phyloP scores from a whole-genome alignment of 2,329 filamentous ascomycete species.

The Cladosporium sp. region DNA sequence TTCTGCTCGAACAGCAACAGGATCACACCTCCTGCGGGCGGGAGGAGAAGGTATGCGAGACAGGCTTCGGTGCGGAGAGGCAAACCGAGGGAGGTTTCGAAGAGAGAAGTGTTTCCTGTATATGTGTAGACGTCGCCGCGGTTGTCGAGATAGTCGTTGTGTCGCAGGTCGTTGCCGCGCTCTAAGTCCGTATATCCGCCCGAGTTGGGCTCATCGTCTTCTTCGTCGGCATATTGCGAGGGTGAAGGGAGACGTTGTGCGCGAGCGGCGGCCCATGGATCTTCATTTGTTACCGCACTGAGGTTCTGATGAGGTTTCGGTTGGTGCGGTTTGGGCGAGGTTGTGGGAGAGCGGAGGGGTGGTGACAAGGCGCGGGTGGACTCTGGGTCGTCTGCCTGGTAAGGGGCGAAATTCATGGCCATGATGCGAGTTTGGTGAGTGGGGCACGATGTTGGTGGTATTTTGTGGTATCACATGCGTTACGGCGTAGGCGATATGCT shows the following conservation, averaged over 20 bases:
- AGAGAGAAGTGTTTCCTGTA: slow-evolving; percentile 53
- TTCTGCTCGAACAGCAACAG: slow-evolving; percentile 84
- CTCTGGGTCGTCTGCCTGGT: slow-evolving; percentile 89
- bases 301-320: slow-evolving; percentile 44
- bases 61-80: slow-evolving; percentile 86
- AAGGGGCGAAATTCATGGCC: slow-evolving; percentile 90
- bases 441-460: too few species aligned
- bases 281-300: slow-evolving; percentile 28
- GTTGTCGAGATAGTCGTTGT: slow-evolving; percentile 28
- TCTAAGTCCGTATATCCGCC: slow-evolving; percentile 27
- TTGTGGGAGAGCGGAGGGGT: slow-evolving; percentile 53
- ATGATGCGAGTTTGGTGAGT: too few species aligned
- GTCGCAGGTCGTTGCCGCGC: slow-evolving; percentile 22
- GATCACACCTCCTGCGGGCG: slow-evolving; percentile 79
- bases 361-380: slow-evolving; percentile 72
- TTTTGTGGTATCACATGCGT: too few species aligned
- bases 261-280: slow-evolving; percentile 37
- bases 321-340: slow-evolving; percentile 44
- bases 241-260: slow-evolving; percentile 37
- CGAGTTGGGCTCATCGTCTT: slow-evolving; percentile 14
- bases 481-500: too few species aligned
- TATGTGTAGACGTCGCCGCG: slow-evolving; percentile 16
- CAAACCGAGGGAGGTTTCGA: slow-evolving; percentile 84
- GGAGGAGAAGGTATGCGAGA: slow-evolving; percentile 78
- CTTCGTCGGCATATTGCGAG: slow-evolving; percentile 27